Base-by-base conservation (phyloP, 2,329 filamentous ascomycete species). In the Epichloe uncinata region DNA sequence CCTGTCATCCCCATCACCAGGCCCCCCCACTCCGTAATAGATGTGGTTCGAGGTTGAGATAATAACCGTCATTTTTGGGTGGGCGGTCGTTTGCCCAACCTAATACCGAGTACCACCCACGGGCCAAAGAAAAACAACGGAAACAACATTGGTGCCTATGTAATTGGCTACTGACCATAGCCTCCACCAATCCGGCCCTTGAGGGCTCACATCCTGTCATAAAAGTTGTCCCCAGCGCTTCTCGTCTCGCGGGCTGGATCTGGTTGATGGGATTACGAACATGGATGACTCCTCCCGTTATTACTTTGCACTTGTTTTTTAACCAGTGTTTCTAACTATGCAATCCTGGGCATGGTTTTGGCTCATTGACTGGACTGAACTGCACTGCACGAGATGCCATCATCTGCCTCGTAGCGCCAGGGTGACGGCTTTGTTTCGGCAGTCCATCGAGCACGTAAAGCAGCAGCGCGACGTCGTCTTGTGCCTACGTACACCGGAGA, bases 51-150 rank as follows among this genome's bases (percentile, higher is more conserved):
- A 35, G n/a, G 18, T 36, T 20, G 16, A 45, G 12, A 15, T 26
- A 6, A 15, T 26, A 12, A 4, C 35, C 35, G 34, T 46, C 20
- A 46, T 46, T 38, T 46, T 46, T 38, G 44, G 45, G 6, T 37
- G 41, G n/a, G 18, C 34, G 42, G 50, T 42, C 50, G 34, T 47
- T 52, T 47, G 42, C 50, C 50, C 47, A 42, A 52, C 50, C 47
- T 47, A 7, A n/a, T n/a, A n/a, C 18, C 38, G 12, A 35, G n/a
- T 38, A 38, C 37, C 42, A 22, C n/a, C 30, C 30, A 35, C 30
- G 42, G 15, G 30, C 42, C 42, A 45, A 45, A 20, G 22, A 11
- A 3, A n/a, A 11, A n/a, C n/a, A 43, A 16, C 22, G 33, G 13
- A 33, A 6, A 16, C 8, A 16, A 45, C n/a, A 22, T 34, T 38